phyloP scores from a whole-genome alignment of 2,329 filamentous ascomycete species.

The Mollisia scopiformis region DNA sequence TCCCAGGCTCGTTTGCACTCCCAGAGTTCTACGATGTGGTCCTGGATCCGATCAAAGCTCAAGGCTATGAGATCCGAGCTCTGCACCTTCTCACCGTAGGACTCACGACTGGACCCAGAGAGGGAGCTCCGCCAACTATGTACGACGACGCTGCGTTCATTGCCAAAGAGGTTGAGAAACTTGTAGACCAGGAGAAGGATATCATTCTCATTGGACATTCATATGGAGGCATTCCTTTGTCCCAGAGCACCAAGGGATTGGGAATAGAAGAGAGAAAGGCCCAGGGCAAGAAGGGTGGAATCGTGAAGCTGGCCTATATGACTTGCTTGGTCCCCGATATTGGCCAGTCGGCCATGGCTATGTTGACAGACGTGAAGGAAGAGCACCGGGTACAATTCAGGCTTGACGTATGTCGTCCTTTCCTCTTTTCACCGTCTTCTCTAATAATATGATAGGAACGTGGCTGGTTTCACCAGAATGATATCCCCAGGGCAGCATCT shows the following conservation, averaged over 20 bases:
- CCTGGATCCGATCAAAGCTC: conserved; percentile 5
- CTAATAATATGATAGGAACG: conserved; percentile 23
- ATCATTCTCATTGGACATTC: conserved; percentile 44
- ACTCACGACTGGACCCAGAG: background rate
- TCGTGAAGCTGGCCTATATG: conserved; percentile 29
- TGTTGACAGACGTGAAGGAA: conserved; percentile 2
- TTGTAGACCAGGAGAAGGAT: conserved; percentile 39
- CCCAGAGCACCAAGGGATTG: conserved; percentile 39
- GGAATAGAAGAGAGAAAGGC: conserved; percentile 39
- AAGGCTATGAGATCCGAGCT: conserved; percentile 14
- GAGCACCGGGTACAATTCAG: conserved; percentile 4
- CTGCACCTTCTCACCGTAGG: conserved; percentile 18
- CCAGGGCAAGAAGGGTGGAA: conserved; percentile 43
- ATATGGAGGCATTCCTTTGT: conserved; percentile 41
- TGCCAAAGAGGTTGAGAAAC: conserved; percentile 33
- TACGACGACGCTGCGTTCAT: conserved; percentile 42
- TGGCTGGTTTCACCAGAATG: conserved; percentile 32
- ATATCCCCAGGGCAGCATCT: conserved; percentile 17
- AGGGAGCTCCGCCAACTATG: conserved; percentile 29
- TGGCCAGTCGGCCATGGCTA: conserved; percentile 1
- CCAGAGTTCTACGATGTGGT: conserved; percentile 19
- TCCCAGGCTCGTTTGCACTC: conserved; percentile 20
- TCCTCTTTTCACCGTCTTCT: background rate
- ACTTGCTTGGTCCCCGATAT: conserved; percentile 14
- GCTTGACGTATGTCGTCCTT: conserved; percentile 8